Evolutionary conservation across 345 rosid genomes (phyloP), one percentile per base, ranked within the genome.

Genomic region (Brassica rapa): DNA sequence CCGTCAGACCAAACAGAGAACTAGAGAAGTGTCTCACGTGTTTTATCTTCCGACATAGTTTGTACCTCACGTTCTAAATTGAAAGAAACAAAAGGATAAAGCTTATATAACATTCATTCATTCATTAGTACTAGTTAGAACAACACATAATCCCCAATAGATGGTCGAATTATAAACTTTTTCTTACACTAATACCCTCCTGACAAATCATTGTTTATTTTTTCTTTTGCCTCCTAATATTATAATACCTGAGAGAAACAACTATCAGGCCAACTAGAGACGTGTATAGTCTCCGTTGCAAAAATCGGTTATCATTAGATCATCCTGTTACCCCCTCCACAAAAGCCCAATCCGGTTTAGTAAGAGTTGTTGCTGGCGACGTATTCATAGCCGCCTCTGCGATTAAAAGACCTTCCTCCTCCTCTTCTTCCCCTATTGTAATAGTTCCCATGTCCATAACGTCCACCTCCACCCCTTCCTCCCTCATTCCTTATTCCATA

Each of bases 291-390:
- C 69, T 19, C 59, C 67, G 27, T 59, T 8, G 41, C 63, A 60
- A 32, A 61, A 76, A 62, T 39, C 71, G 35, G 2, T 32, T 15
- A 43, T 61, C 51, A 72, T 41, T 61, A 41, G 59, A 5, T 62
- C 55, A 30, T 69, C 79, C 63, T 39, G 62, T 33, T 64, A 10
- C 51, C 30, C n/a, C 67, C 35, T 0, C 73, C 62, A 71, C 68
- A 14, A 30, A 41, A 57, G 7, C 62, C 46, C 23, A 60, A 43
- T 67, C 78, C 74, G 59, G 70, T 79, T 73, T 73, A 79, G 46
- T 73, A 79, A 5, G 73, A n/a, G 46, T 61, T 61, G 82, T 14
- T 2, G 37, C 14, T 66, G 32, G 25, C 57, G 23, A 73, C 62
- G 7, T 46, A 49, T 2, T 67, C 78, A 79, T 33, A 67, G 57